A percentile compares a stretch with the other conserved stretches of the same genome.
phyloP scores from a whole-genome alignment of 73 alveolate genomes.

The Durusdinium trenchii region DNA sequence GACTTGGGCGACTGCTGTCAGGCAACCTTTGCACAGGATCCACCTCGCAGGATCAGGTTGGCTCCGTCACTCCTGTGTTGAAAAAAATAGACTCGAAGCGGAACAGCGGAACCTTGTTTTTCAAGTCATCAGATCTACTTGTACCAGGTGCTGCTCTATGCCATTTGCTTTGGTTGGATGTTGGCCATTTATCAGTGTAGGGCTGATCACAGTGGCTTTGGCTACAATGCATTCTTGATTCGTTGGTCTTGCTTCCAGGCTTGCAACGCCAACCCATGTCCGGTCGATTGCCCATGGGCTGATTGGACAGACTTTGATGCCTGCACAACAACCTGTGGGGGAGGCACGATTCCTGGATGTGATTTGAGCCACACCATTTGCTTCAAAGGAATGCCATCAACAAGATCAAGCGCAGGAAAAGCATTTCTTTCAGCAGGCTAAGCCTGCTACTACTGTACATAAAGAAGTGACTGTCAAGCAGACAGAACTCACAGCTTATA shows the following conservation, averaged over 20 bases:
- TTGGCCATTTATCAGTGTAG: no score
- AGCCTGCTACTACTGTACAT: no score
- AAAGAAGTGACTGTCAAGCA: no score
- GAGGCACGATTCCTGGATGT: neutral
- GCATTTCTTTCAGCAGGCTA: no score
- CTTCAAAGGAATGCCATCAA: no score
- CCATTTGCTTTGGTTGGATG: no score
- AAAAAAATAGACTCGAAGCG: neutral
- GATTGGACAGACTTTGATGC: constrained; percentile 84
- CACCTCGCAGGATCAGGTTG: constrained; percentile 54
- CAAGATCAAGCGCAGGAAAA: no score
- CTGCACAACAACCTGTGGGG: constrained; percentile 64
- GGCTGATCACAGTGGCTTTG: no score
- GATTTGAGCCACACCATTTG: no score
- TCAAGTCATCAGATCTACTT: neutral
- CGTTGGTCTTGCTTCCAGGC: no score
- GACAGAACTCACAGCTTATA: no score
- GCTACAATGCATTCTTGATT: no score
- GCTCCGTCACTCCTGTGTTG: neutral
- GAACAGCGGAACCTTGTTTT: neutral
- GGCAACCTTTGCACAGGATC: neutral
- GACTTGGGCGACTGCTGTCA: neutral
- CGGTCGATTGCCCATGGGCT: constrained; percentile 75
- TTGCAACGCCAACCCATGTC: constrained; percentile 89
- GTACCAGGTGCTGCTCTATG: neutral